phyloP scores from a whole-genome alignment of 2,329 filamentous ascomycete genomes.

The Sarocladium brachiariae region DNA sequence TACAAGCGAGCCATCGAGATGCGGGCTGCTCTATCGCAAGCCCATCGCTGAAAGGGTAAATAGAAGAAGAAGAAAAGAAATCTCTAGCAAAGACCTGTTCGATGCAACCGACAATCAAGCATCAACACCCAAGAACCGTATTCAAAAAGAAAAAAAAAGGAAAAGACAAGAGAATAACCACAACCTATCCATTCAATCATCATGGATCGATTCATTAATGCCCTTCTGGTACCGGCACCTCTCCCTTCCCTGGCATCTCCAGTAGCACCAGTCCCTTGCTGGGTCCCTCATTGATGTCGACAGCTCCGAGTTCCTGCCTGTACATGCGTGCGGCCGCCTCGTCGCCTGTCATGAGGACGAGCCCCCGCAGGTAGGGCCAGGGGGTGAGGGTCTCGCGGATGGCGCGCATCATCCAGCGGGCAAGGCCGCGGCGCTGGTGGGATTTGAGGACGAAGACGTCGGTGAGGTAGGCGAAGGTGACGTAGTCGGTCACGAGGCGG shows the following conservation, averaged over 20 bases:
- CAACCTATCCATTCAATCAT: neutral
- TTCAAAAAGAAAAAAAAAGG: slow-evolving; percentile 11
- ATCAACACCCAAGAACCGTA: slow-evolving; percentile 10
- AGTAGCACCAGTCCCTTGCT: slow-evolving; percentile 33
- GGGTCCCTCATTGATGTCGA: slow-evolving; percentile 35
- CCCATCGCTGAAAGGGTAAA: slow-evolving; percentile 22
- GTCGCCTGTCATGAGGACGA: slow-evolving; percentile 47
- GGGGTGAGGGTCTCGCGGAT: slow-evolving; percentile 48
- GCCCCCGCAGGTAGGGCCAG: slow-evolving; percentile 53
- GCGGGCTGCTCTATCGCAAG: slow-evolving; percentile 28
- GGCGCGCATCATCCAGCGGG: slow-evolving; percentile 56
- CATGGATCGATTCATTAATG: slow-evolving; percentile 16
- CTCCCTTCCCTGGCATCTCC: slow-evolving; percentile 31
- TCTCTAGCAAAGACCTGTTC: neutral
- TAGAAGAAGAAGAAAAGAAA: too few species aligned
- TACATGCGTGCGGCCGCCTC: slow-evolving; percentile 37
- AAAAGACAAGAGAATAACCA: slow-evolving; percentile 2
- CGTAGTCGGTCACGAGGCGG: slow-evolving; percentile 61
- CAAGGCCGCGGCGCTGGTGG: slow-evolving; percentile 56
- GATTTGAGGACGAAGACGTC: slow-evolving; percentile 59
- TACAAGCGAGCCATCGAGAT: slow-evolving; percentile 89
- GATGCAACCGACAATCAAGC: slow-evolving; percentile 10
- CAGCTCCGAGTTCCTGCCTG: slow-evolving; percentile 37
- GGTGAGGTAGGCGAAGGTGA: slow-evolving; percentile 60
- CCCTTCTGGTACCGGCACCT: slow-evolving; percentile 27